phyloP scores from a whole-genome alignment of 345 rosid species.

The Anacardium occidentale region DNA sequence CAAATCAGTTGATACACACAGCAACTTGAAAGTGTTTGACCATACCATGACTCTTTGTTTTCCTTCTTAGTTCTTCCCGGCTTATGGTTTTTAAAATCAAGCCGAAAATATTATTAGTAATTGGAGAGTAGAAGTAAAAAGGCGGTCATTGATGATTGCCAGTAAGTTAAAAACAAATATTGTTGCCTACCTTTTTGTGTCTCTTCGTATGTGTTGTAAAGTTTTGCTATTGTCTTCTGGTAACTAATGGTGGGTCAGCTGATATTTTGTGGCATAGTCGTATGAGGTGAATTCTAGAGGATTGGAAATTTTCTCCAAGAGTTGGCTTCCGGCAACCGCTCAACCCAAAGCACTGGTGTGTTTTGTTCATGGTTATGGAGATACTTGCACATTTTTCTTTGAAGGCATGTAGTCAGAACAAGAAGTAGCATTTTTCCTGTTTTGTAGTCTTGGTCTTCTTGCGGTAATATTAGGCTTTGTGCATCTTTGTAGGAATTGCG shows the following conservation, averaged over 20 bases:
- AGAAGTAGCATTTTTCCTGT: conserved; percentile 7
- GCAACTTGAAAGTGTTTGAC: not conserved
- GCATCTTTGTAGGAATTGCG: conserved; percentile 62
- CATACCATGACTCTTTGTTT: not conserved
- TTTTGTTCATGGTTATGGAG: conserved; percentile 95
- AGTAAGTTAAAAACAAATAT: not conserved
- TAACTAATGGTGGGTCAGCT: conserved; percentile 1
- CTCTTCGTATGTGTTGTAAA: not conserved
- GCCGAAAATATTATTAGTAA: not conserved
- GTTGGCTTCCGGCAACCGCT: conserved; percentile 75
- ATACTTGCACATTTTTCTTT: conserved; percentile 89
- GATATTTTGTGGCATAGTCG: conserved; percentile 36
- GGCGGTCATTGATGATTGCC: not conserved
- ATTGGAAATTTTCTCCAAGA: conserved; percentile 74
- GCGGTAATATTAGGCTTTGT: conserved; percentile 1
- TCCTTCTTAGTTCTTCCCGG: not conserved
- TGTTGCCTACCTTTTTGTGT: not conserved
- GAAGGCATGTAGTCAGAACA: conserved; percentile 61
- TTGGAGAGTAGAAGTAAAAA: not conserved
- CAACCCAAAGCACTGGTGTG: conserved; percentile 71
- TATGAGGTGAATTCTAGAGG: conserved; percentile 86
- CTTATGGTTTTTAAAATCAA: not conserved
- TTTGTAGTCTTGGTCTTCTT: conserved; percentile 23
- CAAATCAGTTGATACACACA: not conserved
- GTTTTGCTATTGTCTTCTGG: not conserved